phyloP scores from a whole-genome alignment of 176 grass and related monocot genomes.

The Lolium rigidum region DNA sequence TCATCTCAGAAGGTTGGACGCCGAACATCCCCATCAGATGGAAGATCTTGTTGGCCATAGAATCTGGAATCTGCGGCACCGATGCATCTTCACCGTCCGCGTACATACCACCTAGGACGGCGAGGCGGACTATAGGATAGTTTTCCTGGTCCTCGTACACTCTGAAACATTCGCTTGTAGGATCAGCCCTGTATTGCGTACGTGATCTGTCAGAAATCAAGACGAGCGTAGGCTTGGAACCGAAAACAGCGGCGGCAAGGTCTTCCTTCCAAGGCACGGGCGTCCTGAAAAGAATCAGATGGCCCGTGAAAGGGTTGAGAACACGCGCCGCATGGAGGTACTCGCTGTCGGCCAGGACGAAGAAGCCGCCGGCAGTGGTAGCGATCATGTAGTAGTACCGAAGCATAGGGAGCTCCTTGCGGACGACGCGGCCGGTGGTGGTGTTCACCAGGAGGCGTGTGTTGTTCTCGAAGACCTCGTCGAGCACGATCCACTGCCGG shows the following conservation, averaged over 20 bases:
- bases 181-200: not conserved
- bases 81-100: not conserved
- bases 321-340: not conserved
- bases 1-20: not conserved
- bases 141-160: not conserved
- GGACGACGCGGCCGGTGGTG: not conserved
- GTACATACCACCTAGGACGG: not conserved
- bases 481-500: not conserved
- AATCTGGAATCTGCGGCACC: not conserved
- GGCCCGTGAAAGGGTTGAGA: constrained; percentile 22
- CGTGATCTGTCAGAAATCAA: not conserved
- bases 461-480: not conserved
- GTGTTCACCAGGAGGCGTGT: constrained; percentile 8
- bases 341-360: not conserved
- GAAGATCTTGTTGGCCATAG: not conserved
- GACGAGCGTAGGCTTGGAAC: not conserved
- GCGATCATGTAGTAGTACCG: not conserved
- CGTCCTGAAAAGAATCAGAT: not conserved
- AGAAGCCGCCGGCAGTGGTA: not conserved
- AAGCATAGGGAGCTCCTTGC: constrained; percentile 15
- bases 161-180: not conserved
- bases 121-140: not conserved
- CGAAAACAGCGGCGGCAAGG: not conserved
- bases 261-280: not conserved
- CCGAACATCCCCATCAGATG: not conserved